A percentile compares a stretch with the other conserved stretches of the same genome.
Evolutionary conservation across 2,329 filamentous ascomycete genomes (phyloP).

Genomic region (Epichloe typhina): DNA sequence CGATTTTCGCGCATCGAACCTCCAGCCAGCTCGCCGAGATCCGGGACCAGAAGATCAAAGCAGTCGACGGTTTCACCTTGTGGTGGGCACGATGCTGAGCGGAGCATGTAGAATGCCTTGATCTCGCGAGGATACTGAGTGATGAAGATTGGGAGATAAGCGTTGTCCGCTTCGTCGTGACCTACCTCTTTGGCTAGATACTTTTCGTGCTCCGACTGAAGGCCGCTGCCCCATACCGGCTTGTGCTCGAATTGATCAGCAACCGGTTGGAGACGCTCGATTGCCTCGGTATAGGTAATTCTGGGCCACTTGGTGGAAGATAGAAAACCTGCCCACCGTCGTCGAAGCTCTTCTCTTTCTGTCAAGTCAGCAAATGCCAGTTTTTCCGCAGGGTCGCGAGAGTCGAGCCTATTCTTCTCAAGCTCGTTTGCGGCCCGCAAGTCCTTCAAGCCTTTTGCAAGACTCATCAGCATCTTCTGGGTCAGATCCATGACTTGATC

Average conservation of each 20-base stretch:
- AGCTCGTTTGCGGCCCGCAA: slow-evolving; percentile 34
- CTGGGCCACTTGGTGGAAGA: slow-evolving; percentile 51
- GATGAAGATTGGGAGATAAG: slow-evolving; percentile 64
- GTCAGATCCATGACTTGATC: slow-evolving; percentile 63
- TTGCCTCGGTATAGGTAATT: slow-evolving; percentile 70
- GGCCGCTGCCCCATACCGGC: slow-evolving; percentile 57
- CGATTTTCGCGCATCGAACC: slow-evolving; percentile 84
- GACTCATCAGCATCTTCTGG: slow-evolving; percentile 58
- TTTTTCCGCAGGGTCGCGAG: slow-evolving; percentile 26
- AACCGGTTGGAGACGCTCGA: slow-evolving; percentile 51
- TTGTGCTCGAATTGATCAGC: slow-evolving; percentile 50
- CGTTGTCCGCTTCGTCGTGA: slow-evolving; percentile 29
- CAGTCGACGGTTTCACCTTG: slow-evolving; percentile 57
- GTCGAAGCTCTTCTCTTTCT: slow-evolving; percentile 35
- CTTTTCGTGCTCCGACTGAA: slow-evolving; percentile 88
- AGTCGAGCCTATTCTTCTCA: slow-evolving; percentile 19
- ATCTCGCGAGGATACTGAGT: slow-evolving; percentile 80
- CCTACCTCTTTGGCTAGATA: slow-evolving; percentile 62
- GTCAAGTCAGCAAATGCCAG: slow-evolving; percentile 30
- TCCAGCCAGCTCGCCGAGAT: slow-evolving; percentile 75
- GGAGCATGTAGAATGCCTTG: slow-evolving; percentile 72
- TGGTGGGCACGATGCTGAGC: slow-evolving; percentile 17
- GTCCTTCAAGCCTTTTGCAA: slow-evolving; percentile 26
- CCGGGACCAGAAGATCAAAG: slow-evolving; percentile 80
- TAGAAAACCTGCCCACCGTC: slow-evolving; percentile 61